These are phyloP conservation scores for Globisporangium ultimum DNA, from an alignment of 352 stramenopile species.

Conservation along the genomic window DNA sequence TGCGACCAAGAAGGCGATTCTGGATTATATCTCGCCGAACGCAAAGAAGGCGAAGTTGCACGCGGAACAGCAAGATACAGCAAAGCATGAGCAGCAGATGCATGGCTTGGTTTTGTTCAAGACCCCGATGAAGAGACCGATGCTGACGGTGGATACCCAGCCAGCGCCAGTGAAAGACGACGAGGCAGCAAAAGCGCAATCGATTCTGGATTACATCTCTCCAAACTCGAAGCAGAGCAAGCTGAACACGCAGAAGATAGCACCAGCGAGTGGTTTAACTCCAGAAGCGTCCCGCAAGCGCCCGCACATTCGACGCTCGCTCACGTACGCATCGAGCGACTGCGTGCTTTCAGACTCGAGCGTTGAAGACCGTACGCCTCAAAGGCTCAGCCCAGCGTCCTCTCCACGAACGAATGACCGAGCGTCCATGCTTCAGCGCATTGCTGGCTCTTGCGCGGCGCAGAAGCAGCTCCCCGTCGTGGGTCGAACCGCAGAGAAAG, in stretches of 20 bases:
- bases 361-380: background rate
- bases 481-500: conserved; percentile 35
- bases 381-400: too few species aligned
- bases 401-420: conserved; percentile 10
- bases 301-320: conserved; percentile 9
- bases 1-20: background rate
- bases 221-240: conserved; percentile 13
- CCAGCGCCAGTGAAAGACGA: conserved; percentile 1
- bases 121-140: conserved; percentile 13
- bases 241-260: background rate
- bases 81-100: background rate
- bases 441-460: conserved; percentile 22
- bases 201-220: conserved; percentile 19
- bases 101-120: conserved; percentile 4
- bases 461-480: conserved; percentile 24
- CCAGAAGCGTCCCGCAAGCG: conserved; percentile 1
- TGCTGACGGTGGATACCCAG: conserved; percentile 6
- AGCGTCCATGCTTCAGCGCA: conserved; percentile 23
- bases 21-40: background rate
- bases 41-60: conserved; percentile 8
- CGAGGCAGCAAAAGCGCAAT: background rate
- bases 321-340: conserved; percentile 9
- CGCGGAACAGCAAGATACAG: background rate
- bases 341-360: conserved; percentile 13
- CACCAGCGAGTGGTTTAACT: background rate